Evolutionary conservation across 106 monocot genomes (phyloP), one percentile per base, ranked within the genome.

Genomic region (Apostasia shenzhenica): DNA sequence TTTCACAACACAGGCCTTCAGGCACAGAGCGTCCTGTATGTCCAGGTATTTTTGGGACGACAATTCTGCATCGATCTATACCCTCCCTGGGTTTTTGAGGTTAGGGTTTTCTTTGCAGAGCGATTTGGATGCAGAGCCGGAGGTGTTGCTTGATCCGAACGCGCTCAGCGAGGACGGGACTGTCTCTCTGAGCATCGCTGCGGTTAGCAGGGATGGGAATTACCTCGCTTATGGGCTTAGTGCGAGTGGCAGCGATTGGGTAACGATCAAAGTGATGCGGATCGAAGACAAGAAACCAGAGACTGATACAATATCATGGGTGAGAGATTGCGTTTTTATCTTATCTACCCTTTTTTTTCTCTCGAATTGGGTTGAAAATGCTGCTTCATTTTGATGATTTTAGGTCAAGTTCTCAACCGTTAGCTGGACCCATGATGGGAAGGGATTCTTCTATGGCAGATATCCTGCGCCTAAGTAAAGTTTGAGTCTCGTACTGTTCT

Each of bases 371-470:
- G 40, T 42, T 73, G 38, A 48, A 10, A 10, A 45, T 67, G 54
- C 14, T 56, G 49, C 41, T 57, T n/a, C 2, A 63, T 66, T 52
- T 58, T 68, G 10, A 54, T 71, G 14, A 61, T 48, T 66, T 51
- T 79, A 99, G 99, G 99, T 99, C 3, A 93, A 99, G 59, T 99
- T 93, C 68, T 93, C 99, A 2, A 77, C 78, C 37, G 72, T 99
- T 70, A 83, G 74, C 41, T 99, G 99, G 99, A 99, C 93, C 8
- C 81, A 77, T 80, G 93, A 99, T 79, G 81, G 76, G 39, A 93
- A 93, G 67, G 93, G 99, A 0, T 99, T 99, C 83, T 99, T 99
- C 76, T 99, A 99, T 67, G 57, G 90, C 46, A 82, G 99, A 12
- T 99, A 85, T 77, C 93, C 87, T 0, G 79, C 85, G 37, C 99